These are phyloP conservation scores for Kalanchoe fedtschenkoi DNA, from an alignment of 164 flowering plant species.

Conservation along the genomic window DNA sequence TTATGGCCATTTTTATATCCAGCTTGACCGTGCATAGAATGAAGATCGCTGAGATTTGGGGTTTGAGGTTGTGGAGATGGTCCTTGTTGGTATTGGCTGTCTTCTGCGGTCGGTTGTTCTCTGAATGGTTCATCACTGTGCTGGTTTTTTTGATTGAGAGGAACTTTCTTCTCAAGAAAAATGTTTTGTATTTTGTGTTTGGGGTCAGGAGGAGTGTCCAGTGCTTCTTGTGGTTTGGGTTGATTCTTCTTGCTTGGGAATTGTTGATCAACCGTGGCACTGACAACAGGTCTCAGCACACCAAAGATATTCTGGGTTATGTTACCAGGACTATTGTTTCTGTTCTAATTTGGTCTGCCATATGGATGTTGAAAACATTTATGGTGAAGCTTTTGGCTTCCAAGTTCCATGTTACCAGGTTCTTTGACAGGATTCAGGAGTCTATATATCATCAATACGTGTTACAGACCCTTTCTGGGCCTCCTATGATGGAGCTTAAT, in stretches of 20 bases:
- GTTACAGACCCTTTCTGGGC: constrained; percentile 60
- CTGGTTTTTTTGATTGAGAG: constrained; percentile 55
- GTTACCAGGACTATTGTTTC: constrained; percentile 47
- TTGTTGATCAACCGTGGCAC: constrained; percentile 43
- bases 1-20: constrained; percentile 27
- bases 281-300: constrained; percentile 22
- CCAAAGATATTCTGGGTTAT: constrained; percentile 25
- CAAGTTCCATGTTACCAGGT: constrained; percentile 52
- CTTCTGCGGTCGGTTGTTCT: constrained; percentile 51
- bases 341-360: constrained; percentile 40
- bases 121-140: constrained; percentile 48
- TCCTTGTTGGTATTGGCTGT: constrained; percentile 50
- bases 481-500: constrained; percentile 51
- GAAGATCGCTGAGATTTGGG: constrained; percentile 28
- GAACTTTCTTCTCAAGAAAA: constrained; percentile 55
- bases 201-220: constrained; percentile 58
- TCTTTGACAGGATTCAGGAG: constrained; percentile 83
- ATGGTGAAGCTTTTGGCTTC: constrained; percentile 59
- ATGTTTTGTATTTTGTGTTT: constrained; percentile 66
- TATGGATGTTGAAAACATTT: constrained; percentile 63
- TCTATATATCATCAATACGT: constrained; percentile 69
- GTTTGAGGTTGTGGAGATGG: constrained; percentile 74
- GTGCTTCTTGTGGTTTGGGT: constrained; percentile 48
- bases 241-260: constrained; percentile 64
- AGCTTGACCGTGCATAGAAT: constrained; percentile 34